phyloP scores from a whole-genome alignment of 441 rosid species.

The Hura crepitans region DNA sequence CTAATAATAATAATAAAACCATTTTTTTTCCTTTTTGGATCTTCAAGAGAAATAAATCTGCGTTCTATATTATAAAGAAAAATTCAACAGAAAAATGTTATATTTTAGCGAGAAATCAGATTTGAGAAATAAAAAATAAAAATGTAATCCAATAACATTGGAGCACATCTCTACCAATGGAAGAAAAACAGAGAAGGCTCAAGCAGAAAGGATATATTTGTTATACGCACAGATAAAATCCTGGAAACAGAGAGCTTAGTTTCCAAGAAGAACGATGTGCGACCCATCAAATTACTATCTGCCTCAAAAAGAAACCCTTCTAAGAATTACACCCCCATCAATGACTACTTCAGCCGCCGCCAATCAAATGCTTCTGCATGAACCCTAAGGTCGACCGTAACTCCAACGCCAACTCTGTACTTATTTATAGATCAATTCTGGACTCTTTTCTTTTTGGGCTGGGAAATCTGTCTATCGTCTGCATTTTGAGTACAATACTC shows the following conservation, averaged over 20 bases:
- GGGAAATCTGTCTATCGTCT: too few species aligned
- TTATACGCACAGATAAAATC: conserved; percentile 69
- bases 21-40: too few species aligned
- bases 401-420: too few species aligned
- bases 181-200: conserved; percentile 33
- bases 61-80: too few species aligned
- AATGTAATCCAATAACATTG: conserved; percentile 50
- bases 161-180: conserved; percentile 46
- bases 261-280: conserved; percentile 62
- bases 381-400: background rate
- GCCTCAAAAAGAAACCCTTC: background rate
- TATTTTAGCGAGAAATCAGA: background rate
- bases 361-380: background rate
- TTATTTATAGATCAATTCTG: too few species aligned
- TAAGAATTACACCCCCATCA: too few species aligned
- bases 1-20: too few species aligned
- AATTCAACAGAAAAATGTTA: too few species aligned
- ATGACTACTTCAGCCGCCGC: background rate
- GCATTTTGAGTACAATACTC: too few species aligned
- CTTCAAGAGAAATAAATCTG: too few species aligned
- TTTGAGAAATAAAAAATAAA: background rate
- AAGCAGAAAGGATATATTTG: conserved; percentile 38
- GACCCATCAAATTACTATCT: background rate
- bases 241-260: conserved; percentile 27
- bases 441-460: too few species aligned